Conservation (phyloP, 139 green algal genomes). For the Spirogloea muscicola region DNA sequence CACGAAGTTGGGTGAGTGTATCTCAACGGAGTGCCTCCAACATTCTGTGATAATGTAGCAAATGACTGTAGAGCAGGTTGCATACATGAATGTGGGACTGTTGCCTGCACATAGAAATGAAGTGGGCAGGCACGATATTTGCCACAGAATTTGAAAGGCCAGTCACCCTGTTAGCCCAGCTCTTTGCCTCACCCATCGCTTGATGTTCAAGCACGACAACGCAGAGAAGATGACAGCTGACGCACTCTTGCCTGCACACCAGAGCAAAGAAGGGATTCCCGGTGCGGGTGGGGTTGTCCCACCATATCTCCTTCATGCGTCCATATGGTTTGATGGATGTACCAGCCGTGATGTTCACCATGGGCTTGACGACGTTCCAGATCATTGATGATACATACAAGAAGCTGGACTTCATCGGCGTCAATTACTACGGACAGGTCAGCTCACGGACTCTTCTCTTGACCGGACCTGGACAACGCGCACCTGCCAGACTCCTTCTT, state of each 20-base stretch:
- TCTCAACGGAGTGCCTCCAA: not conserved
- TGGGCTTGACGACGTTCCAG: not conserved
- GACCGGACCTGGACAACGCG: not conserved
- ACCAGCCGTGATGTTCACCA: not conserved
- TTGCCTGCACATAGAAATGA: too few relatives aligned
- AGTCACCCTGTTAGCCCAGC: too few relatives aligned
- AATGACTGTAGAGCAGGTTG: too few relatives aligned
- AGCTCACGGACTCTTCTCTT: not conserved
- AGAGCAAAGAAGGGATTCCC: not conserved
- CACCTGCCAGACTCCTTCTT: not conserved
- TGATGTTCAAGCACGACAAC: too few relatives aligned
- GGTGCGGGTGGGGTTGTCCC: constrained; percentile 18
- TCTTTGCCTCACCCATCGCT: too few relatives aligned
- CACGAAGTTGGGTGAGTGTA: constrained; percentile 2
- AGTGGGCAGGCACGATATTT: too few relatives aligned
- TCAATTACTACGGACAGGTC: constrained; percentile 48
- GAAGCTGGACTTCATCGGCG: constrained; percentile 34
- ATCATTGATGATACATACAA: constrained; percentile 22
- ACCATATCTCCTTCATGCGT: constrained; percentile 29
- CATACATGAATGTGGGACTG: too few relatives aligned
- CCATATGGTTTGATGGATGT: constrained; percentile 23
- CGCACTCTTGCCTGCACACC: too few relatives aligned
- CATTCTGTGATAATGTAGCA: too few relatives aligned
- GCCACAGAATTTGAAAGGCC: too few relatives aligned
- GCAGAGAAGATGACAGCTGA: too few relatives aligned